Conservation (phyloP, 148 eudicot genomes). For the Cornus kousa region DNA sequence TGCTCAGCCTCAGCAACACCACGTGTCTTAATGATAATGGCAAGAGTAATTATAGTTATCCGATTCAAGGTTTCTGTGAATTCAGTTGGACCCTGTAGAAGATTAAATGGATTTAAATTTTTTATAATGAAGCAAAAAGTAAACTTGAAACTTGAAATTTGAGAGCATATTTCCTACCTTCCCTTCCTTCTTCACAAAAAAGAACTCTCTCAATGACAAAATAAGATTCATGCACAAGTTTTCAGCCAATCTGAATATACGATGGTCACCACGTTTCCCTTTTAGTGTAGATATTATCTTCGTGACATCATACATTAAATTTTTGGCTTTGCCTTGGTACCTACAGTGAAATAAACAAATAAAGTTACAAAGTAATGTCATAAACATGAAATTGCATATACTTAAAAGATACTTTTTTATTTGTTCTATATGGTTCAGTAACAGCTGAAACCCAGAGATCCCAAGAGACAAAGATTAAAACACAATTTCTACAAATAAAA, state of each 20-base stretch:
- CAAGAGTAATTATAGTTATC: constrained; percentile 66
- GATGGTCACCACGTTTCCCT: constrained; percentile 96
- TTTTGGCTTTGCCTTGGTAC: constrained; percentile 93
- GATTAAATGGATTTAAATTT: background rate
- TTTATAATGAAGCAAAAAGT: background rate
- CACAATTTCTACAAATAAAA: background rate
- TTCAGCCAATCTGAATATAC: constrained; percentile 86
- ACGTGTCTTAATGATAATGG: constrained; percentile 92
- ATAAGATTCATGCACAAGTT: constrained; percentile 94
- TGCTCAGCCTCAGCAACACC: constrained; percentile 96
- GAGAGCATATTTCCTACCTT: constrained; percentile 48
- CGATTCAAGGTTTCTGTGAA: constrained; percentile 95
- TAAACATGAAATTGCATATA: background rate
- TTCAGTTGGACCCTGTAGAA: constrained; percentile 85
- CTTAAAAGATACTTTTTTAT: background rate
- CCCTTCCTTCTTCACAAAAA: constrained; percentile 81
- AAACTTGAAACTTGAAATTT: constrained; percentile 11
- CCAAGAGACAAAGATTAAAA: constrained; percentile 1
- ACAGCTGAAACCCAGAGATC: background rate
- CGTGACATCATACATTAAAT: constrained; percentile 85
- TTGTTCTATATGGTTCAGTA: background rate
- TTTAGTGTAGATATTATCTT: constrained; percentile 82
- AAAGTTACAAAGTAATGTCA: constrained; percentile 5
- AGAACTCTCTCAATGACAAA: constrained; percentile 78
- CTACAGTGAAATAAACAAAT: constrained; percentile 32